Evolutionary conservation across 495 filamentous ascomycete genomes (phyloP).

Genomic region (Filosporella fistucella): DNA sequence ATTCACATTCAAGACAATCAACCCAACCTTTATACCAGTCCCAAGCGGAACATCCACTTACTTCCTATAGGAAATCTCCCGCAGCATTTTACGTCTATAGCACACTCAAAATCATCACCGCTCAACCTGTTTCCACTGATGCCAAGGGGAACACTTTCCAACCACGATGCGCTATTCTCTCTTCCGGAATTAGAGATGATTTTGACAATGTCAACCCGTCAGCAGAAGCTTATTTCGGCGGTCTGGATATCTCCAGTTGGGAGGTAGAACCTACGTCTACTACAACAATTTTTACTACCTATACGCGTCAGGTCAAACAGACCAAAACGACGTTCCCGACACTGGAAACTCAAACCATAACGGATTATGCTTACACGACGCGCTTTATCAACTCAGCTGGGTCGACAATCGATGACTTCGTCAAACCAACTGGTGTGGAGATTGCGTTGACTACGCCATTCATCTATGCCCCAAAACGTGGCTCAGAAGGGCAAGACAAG

Average conservation of each 20-base stretch:
- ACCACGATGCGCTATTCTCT: too few species aligned
- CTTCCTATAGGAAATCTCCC: slow-evolving; percentile 14
- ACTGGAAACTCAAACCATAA: background rate
- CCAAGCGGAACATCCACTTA: background rate
- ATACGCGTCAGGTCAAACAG: background rate
- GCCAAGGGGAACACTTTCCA: slow-evolving; percentile 12
- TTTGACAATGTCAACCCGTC: slow-evolving; percentile 11
- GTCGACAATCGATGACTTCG: background rate
- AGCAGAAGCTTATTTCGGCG: slow-evolving; percentile 20
- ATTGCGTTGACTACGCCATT: slow-evolving; percentile 18
- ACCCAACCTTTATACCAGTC: slow-evolving; percentile 15
- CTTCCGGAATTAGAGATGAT: background rate
- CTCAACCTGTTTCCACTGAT: background rate
- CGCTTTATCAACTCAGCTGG: slow-evolving; percentile 2
- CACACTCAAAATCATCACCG: slow-evolving; percentile 19
- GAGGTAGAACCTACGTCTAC: background rate
- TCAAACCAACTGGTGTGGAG: background rate
- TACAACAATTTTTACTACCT: background rate
- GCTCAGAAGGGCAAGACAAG: background rate
- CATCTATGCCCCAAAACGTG: slow-evolving; percentile 10
- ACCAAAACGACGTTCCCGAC: background rate
- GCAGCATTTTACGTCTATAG: slow-evolving; percentile 21
- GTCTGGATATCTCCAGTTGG: background rate
- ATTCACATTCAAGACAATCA: slow-evolving; percentile 12
- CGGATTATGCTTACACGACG: background rate